Percentiles rank a stretch among this genome's conserved stretches.
phyloP scores from a whole-genome alignment of 768 basidiomycete species.

The Auricularia heimuer region DNA sequence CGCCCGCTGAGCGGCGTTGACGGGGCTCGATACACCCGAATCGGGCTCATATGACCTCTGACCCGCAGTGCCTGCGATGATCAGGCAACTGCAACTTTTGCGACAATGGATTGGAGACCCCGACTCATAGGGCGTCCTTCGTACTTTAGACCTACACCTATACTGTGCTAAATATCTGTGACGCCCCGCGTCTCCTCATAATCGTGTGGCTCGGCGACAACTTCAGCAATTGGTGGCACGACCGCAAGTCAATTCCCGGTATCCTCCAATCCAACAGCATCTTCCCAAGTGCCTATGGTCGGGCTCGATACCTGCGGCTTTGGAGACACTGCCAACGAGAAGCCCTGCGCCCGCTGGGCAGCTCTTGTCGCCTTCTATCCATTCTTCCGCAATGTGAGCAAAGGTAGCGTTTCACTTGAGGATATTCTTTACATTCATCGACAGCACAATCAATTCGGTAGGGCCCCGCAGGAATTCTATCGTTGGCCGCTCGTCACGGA shows the following conservation, averaged over 20 bases:
- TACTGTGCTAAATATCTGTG: no score
- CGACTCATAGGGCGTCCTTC: no score
- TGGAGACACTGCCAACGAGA: conserved; percentile 55
- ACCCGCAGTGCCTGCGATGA: no score
- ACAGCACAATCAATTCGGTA: background rate
- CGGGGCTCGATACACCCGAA: no score
- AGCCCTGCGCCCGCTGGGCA: conserved; percentile 66
- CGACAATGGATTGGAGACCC: no score
- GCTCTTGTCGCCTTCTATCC: conserved; percentile 70
- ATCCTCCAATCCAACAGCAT: conserved; percentile 57
- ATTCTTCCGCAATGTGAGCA: conserved; percentile 52
- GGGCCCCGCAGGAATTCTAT: conserved; percentile 54
- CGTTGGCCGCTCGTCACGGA: conserved; percentile 46
- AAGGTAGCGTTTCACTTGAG: no score
- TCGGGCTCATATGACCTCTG: no score
- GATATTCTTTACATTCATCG: background rate
- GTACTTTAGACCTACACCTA: no score
- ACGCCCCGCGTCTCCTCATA: no score
- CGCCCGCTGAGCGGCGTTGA: no score
- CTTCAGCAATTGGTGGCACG: conserved; percentile 37
- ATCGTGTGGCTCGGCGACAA: conserved; percentile 57
- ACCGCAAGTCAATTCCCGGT: conserved; percentile 50
- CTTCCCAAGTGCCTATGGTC: conserved; percentile 64
- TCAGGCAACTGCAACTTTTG: no score
- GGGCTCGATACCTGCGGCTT: conserved; percentile 68